These are phyloP conservation scores for Hemisphaericaspora xylanilytica DNA, from an alignment of 1,139 yeast species.

Conservation along the genomic window DNA sequence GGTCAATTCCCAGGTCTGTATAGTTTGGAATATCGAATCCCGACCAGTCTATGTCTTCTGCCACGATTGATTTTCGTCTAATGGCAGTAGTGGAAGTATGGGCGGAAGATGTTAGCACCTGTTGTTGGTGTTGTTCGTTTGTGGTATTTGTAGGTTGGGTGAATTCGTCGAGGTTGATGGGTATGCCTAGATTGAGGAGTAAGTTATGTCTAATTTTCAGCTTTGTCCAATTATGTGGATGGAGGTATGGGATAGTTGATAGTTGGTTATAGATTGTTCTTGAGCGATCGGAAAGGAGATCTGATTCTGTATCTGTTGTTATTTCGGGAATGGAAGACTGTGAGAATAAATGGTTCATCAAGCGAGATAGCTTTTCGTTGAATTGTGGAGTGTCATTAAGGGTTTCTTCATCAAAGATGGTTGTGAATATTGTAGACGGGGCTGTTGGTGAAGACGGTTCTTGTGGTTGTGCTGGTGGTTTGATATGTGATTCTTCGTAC, in stretches of 20 bases:
- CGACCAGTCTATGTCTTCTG: constrained; percentile 33
- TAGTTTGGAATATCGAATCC: constrained; percentile 28
- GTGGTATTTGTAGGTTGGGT: no score
- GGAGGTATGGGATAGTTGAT: constrained; percentile 40
- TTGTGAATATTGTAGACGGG: neutral
- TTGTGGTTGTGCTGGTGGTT: no score
- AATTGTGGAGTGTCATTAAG: constrained; percentile 17
- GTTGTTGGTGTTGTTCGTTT: no score
- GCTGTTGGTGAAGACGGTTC: no score
- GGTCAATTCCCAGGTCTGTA: constrained; percentile 20
- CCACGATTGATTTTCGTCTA: constrained; percentile 26
- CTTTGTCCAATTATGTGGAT: constrained; percentile 57
- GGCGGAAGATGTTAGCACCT: no score
- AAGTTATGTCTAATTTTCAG: constrained; percentile 57
- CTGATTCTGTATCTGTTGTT: neutral
- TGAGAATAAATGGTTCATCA: constrained; percentile 25
- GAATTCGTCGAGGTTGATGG: constrained; percentile 57
- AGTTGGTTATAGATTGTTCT: constrained; percentile 31
- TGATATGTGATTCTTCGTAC: constrained; percentile 2
- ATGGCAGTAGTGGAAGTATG: constrained; percentile 1
- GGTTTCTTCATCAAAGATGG: constrained; percentile 15
- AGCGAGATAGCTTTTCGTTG: constrained; percentile 15
- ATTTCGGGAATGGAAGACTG: neutral
- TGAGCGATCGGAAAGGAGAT: constrained; percentile 27
- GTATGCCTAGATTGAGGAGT: constrained; percentile 56